These are phyloP conservation scores for Schizochytrium sp. DNA, from an alignment of 108 stramenopile genomes.

Conservation along the genomic window DNA sequence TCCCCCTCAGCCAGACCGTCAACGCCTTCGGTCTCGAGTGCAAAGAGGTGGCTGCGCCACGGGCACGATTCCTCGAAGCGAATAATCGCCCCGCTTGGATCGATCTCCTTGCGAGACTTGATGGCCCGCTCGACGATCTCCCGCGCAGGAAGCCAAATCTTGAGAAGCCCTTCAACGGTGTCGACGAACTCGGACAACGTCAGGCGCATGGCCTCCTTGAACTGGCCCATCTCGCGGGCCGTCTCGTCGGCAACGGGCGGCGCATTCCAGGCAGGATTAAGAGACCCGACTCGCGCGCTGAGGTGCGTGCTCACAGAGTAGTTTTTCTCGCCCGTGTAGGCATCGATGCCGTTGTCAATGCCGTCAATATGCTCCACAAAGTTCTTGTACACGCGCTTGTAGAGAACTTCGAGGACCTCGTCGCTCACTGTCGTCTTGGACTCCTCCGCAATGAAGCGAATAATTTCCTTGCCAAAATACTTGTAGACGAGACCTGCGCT, in stretches of 20 bases:
- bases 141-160: constrained; percentile 79
- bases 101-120: constrained; percentile 47
- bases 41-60: constrained; percentile 84
- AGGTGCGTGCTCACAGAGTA: constrained; percentile 80
- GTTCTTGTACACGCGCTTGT: constrained; percentile 65
- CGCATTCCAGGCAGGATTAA: constrained; percentile 92
- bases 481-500: constrained; percentile 91
- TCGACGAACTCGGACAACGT: constrained; percentile 76
- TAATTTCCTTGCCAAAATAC: constrained; percentile 87
- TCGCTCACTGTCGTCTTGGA: neutral
- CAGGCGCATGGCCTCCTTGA: constrained; percentile 70
- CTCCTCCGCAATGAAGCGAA: constrained; percentile 22
- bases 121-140: constrained; percentile 70
- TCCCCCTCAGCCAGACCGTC: constrained; percentile 35
- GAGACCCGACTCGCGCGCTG: constrained; percentile 63
- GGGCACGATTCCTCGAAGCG: constrained; percentile 69
- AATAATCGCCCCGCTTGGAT: constrained; percentile 73
- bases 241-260: constrained; percentile 31
- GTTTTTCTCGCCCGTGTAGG: constrained; percentile 29
- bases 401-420: constrained; percentile 42
- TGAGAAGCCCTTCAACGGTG: constrained; percentile 64
- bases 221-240: constrained; percentile 61
- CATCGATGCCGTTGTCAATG: constrained; percentile 93
- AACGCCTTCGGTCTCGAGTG: constrained; percentile 64
- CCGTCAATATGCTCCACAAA: constrained; percentile 95